Evolutionary conservation across 441 rosid genomes (phyloP), one percentile per base, ranked within the genome.

Genomic region (Pelargonium cotyledonis): DNA sequence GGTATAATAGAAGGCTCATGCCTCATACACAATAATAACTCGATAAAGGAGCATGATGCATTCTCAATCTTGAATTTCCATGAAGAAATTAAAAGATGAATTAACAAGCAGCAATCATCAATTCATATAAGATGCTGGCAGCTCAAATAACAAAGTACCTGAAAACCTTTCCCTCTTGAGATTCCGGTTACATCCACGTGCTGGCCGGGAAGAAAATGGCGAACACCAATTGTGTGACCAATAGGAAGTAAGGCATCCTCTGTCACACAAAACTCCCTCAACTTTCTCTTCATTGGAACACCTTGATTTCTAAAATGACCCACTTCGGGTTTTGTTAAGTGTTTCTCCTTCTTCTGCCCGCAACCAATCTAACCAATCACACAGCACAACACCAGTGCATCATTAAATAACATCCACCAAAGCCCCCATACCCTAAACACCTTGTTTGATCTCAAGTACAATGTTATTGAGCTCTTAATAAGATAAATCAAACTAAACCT

Each of bases 261-360:
- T 0, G 95, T 90, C 70, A 95, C 98, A 23, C 93, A 95, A 74
- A 92, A 92, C 83, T 95, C 98, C 76, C 76, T 87, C 83, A 95
- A 67, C 75, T 95, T 95, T 81, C 98, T 86, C 90, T 86, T 89
- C 81, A 95, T 76, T 2, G 95, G 91, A 80, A 92, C 97, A 68
- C 83, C 91, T 71, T 95, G 96, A 78, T 95, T 95, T 83, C 99
- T 90, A 72, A 92, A 95, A 86, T 95, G 99, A 47, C 98, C 99
- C 57, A 95, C 85, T 80, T 86, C 96, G 19, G 99, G 96, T 79
- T 85, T 90, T 0, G 87, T 89, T 83, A 95, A 85, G 81, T 95
- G 98, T 78, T 95, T 95, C 6, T 82, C 86, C 77, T 95, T 95
- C 91, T 95, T 95, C 77, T 90, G 96, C 69, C 97, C 96, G 70